These are phyloP conservation scores for Aspergillus floridensis DNA, from an alignment of 2,329 filamentous ascomycete genomes.

Conservation along the genomic window DNA sequence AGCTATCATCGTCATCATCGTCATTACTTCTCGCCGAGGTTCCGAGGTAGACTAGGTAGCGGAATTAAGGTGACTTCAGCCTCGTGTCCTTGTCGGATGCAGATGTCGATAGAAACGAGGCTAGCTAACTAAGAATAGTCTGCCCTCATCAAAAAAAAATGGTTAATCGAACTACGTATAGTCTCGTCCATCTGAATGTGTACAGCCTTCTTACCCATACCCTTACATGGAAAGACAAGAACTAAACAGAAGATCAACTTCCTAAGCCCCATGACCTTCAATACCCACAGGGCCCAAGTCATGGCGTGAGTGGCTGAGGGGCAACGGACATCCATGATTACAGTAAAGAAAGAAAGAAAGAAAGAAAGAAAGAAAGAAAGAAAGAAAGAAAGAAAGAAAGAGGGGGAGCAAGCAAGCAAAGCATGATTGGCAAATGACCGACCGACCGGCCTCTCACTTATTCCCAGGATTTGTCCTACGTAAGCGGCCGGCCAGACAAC, in stretches of 20 bases:
- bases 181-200: too few relatives aligned
- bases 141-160: too few relatives aligned
- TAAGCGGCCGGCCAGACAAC: not conserved
- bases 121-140: not conserved
- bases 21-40: not conserved
- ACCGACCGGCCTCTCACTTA: too few relatives aligned
- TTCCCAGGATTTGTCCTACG: not conserved
- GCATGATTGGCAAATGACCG: not conserved
- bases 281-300: not conserved
- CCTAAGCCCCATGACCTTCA: constrained; percentile 1
- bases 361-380: not conserved
- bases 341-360: not conserved
- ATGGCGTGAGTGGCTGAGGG: constrained; percentile 6
- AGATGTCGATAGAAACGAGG: not conserved
- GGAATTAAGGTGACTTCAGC: too few relatives aligned
- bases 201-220: too few relatives aligned
- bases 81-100: too few relatives aligned
- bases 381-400: not conserved
- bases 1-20: not conserved
- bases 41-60: too few relatives aligned
- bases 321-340: not conserved
- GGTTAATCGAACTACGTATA: too few relatives aligned
- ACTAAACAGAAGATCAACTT: not conserved
- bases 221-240: not conserved
- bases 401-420: not conserved